Evolutionary conservation across 441 rosid species (phyloP), one percentile per base, ranked within the genome.

Genomic region (Viola pubescens): DNA sequence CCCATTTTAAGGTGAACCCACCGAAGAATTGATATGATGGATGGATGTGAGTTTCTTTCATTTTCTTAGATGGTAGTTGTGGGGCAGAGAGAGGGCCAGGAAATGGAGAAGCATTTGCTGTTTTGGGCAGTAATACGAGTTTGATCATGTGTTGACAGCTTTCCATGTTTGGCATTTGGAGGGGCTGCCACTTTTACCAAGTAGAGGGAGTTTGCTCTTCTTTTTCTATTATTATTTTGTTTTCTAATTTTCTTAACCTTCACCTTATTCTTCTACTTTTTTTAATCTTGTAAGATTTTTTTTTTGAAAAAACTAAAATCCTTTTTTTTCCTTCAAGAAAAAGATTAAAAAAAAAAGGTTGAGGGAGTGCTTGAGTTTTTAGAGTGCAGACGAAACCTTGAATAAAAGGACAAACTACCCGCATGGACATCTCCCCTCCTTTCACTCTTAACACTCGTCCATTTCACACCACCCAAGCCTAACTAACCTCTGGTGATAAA

Each of bases 81-180:
- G 46, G 52, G 53, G 34, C 52, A 7, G 5, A 8, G n/a, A 12
- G 45, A 48, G 63, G 58, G 5, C 61, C 50, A 65, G 4, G 52
- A 10, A 56, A n/a, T 41, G 49, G 42, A 34, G 43, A 59, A 48
- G 56, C 13, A 26, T 52, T 52, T 64, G 67, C 3, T 52, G 50
- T 45, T 62, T 64, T 61, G 39, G 75, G 56, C 59, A 45, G 10
- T 46, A 58, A 55, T 42, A 12, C 52, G 60, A 48, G 38, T 12
- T 70, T 43, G 53, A 48, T 65, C 70, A 68, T 74, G 72, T 54
- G 59, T 64, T 69, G 76, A 71, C 76, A 73, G 75, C 70, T 73
- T 70, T 70, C 48, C 59, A 51, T 65, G 60, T 73, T 70, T 68
- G 74, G 72, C 78, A 71, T 68, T 70, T 73, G 73, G 56, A 79